Evolutionary conservation across 129 eudicot genomes (phyloP).

Genomic region (Helianthus annuus): DNA sequence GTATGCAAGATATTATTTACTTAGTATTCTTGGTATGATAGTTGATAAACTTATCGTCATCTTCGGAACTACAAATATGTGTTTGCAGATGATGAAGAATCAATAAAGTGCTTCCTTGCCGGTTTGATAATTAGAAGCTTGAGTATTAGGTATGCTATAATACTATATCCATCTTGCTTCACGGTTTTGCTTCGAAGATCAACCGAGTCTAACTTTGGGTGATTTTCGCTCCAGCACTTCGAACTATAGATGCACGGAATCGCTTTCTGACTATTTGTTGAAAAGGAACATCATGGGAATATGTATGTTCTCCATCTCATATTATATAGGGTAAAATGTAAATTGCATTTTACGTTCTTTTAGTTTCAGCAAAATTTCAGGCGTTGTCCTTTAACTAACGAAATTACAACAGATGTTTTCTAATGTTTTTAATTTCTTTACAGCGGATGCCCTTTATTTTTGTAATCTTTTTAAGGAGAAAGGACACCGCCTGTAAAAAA

Average conservation of each 20-base stretch:
- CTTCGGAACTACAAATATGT: constrained; percentile 8
- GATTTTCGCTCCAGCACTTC: constrained; percentile 58
- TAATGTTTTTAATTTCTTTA: too few species aligned
- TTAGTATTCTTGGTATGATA: constrained; percentile 3
- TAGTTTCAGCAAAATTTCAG: too few species aligned
- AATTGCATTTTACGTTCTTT: too few species aligned
- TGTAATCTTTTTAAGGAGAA: too few species aligned
- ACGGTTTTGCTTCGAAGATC: background rate
- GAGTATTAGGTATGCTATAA: constrained; percentile 70
- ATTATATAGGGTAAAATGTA: background rate
- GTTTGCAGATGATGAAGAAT: constrained; percentile 90
- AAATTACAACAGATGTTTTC: too few species aligned
- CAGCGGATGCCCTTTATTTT: too few species aligned
- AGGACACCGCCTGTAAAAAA: too few species aligned
- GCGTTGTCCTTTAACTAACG: too few species aligned
- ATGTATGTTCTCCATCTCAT: constrained; percentile 53
- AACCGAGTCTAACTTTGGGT: constrained; percentile 9
- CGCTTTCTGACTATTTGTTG: constrained; percentile 86
- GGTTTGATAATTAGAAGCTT: constrained; percentile 91
- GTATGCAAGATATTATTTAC: constrained; percentile 26
- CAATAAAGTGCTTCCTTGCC: constrained; percentile 79
- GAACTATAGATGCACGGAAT: constrained; percentile 79
- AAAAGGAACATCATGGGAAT: constrained; percentile 97
- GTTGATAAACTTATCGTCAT: background rate
- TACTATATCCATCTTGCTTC: background rate